Base-by-base conservation (phyloP, 1,284 basidiomycete species). In the Trichosporon inkin region DNA sequence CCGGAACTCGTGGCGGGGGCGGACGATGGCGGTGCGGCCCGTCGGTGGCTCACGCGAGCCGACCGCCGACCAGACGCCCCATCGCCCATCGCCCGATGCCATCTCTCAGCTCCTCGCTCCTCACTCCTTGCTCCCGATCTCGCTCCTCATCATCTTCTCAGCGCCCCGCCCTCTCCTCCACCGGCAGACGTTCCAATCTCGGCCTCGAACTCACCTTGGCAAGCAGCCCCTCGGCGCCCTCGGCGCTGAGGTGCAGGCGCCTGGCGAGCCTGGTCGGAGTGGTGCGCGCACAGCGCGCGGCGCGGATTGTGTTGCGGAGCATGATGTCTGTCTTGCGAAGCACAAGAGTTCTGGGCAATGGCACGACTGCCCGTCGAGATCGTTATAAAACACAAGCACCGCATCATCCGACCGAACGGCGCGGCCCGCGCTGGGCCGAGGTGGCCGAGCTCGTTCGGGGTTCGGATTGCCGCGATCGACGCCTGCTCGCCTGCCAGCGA, bases 221-320 rank as follows among this genome's bases (percentile, higher is more conserved):
- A 11, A 53, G 32, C 17, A 53, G 51, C 32, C 20, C 34, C 34
- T 35, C 51, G 51, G 34, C 51, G 51, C 51, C 51, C 11, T 35
- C 35, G 16, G 51, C 32, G 10, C 34, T 19, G 28, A 53, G n/a
- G 11, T 53, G 51, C 7, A 53, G 51, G 3, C 16, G 10, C 17
- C 51, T 32, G 10, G 51, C 51, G 17, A 20, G 14, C 3, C n/a
- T 40, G n/a, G 19, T 7, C 38, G n/a, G 38, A 8, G 37, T 55
- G 49, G 37, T 35, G 20, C 4, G n/a, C 6, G 40, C 22, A 34
- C 20, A 19, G 44, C 41, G 32, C 57, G 52, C 41, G 54, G n/a
- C n/a, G 38, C 32, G 41, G 53, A 53, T 20, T 41, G 41, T 14
- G 53, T 59, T 54, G 57, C 57, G 57, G 35, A 59, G 51, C 57